phyloP scores from a whole-genome alignment of 164 flowering plant species.

The Piper betle region DNA sequence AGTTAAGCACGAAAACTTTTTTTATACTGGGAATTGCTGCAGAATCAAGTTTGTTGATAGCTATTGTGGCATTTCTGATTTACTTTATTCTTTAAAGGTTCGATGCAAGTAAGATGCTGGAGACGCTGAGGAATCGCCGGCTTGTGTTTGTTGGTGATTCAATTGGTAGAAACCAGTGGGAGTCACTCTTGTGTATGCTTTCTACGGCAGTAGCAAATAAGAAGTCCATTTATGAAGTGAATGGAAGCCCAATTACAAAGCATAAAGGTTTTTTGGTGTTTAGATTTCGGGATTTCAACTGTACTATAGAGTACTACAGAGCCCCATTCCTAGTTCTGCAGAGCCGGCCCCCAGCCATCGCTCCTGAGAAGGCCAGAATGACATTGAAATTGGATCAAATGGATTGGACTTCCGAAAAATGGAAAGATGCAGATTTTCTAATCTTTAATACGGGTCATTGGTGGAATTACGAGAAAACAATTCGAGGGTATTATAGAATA shows the following conservation, averaged over 20 bases:
- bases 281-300: conserved; percentile 69
- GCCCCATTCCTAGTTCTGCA: conserved; percentile 89
- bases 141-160: conserved; percentile 92
- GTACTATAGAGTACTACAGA: conserved; percentile 91
- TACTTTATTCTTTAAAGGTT: conserved; percentile 26
- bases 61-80: background rate
- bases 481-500: conserved; percentile 54
- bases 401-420: conserved; percentile 72
- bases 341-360: conserved; percentile 57
- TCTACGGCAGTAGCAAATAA: conserved; percentile 54
- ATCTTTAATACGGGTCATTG: conserved; percentile 91
- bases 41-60: background rate
- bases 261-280: conserved; percentile 85
- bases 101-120: conserved; percentile 68
- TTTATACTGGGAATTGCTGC: background rate
- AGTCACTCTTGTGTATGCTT: conserved; percentile 95
- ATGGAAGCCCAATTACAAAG: conserved; percentile 92
- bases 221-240: conserved; percentile 72
- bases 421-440: conserved; percentile 88
- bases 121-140: conserved; percentile 57
- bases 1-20: background rate
- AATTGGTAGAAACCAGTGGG: conserved; percentile 99
- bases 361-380: conserved; percentile 27
- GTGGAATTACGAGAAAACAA: conserved; percentile 97
- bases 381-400: conserved; percentile 74